phyloP scores from a whole-genome alignment of 768 basidiomycete species.

The Tylopilus plumbeoviolaceoides region DNA sequence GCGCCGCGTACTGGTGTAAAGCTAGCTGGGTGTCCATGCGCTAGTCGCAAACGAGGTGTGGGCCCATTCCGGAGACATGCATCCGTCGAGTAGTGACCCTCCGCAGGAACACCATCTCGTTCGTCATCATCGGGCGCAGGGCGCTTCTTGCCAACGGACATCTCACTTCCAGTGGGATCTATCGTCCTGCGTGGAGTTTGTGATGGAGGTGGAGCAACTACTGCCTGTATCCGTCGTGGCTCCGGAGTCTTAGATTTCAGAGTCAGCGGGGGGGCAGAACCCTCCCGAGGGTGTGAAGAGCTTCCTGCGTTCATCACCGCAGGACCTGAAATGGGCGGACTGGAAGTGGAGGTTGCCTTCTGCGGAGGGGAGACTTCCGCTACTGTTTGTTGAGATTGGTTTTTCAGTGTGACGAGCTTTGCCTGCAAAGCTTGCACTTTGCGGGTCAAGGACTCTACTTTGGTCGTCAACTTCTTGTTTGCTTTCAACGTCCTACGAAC shows the following conservation, averaged over 20 bases:
- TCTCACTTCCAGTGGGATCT: constrained; percentile 31
- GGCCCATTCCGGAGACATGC: constrained; percentile 40
- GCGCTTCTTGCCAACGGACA: constrained; percentile 61
- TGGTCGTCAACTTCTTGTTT: constrained; percentile 69
- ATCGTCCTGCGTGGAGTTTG: constrained; percentile 46
- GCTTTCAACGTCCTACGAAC: constrained; percentile 64
- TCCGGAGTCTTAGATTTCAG: constrained; percentile 55
- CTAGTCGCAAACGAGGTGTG: constrained; percentile 55
- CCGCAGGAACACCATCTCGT: constrained; percentile 53
- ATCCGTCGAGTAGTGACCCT: constrained; percentile 52
- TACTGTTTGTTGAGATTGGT: constrained; percentile 23
- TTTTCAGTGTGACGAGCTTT: constrained; percentile 57
- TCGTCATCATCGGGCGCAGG: constrained; percentile 78
- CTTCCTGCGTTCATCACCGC: neutral
- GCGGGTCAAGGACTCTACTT: constrained; percentile 55
- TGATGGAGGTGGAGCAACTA: constrained; percentile 27
- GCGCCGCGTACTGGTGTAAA: constrained; percentile 69
- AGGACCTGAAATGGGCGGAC: constrained; percentile 15
- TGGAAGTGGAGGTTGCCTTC: constrained; percentile 3
- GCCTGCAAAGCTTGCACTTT: constrained; percentile 71
- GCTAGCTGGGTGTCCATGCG: constrained; percentile 56
- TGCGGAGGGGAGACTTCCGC: constrained; percentile 11
- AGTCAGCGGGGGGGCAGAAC: constrained; percentile 42
- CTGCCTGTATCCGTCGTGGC: constrained; percentile 21
- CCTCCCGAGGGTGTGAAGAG: constrained; percentile 21